A percentile compares a stretch with the other conserved stretches of the same genome.
phyloP scores from a whole-genome alignment of 1,284 basidiomycete genomes.

The Tilletia horrida region DNA sequence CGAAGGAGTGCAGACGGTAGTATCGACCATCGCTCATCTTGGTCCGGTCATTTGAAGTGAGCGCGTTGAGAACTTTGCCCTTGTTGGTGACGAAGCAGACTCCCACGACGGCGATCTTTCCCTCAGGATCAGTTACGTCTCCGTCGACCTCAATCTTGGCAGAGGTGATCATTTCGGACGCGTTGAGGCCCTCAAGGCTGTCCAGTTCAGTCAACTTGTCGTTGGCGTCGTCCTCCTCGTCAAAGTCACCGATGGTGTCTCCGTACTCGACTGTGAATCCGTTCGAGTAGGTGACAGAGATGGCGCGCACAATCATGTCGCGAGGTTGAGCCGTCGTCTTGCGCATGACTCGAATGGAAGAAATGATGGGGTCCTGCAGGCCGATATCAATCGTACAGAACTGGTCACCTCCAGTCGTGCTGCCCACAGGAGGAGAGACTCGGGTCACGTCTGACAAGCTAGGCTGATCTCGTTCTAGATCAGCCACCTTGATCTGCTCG shows the following conservation, averaged over 20 bases:
- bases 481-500: slow-evolving; percentile 7
- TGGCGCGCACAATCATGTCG: neutral
- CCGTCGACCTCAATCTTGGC: slow-evolving; percentile 9
- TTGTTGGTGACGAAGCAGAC: slow-evolving; percentile 10
- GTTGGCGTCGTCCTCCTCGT: neutral
- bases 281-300: slow-evolving; percentile 5
- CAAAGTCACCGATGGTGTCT: neutral
- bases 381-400: slow-evolving; percentile 2
- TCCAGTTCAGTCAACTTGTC: neutral
- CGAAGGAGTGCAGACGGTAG: neutral
- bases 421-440: neutral
- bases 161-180: slow-evolving; percentile 16
- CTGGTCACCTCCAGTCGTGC: neutral
- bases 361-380: slow-evolving; percentile 2
- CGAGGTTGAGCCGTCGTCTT: neutral
- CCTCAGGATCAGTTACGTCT: neutral
- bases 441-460: neutral
- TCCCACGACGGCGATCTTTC: slow-evolving; percentile 5
- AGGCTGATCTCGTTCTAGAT: neutral
- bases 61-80: neutral
- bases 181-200: slow-evolving; percentile 8
- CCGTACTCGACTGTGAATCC: neutral
- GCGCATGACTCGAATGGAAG: neutral
- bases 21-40: neutral
- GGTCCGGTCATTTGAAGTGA: neutral